Base-by-base conservation (phyloP, 225 moss, liverwort and hornwort species). In the Marchantia paleacea region DNA sequence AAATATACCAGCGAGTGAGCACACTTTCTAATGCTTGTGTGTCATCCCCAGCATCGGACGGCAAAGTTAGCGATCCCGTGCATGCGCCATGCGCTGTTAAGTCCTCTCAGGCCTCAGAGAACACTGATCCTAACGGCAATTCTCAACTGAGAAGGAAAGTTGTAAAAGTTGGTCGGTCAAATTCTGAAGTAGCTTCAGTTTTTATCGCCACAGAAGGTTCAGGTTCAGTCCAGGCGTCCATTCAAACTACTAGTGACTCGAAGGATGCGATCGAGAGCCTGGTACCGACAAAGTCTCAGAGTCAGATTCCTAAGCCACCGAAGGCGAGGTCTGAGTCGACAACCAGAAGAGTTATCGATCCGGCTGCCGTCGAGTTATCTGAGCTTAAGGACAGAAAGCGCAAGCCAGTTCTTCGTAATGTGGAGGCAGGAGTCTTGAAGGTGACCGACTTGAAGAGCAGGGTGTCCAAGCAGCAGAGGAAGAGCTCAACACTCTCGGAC, bases 71-170 rank as follows among this genome's bases (percentile, higher is more conserved):
- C 30, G 80, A 76, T 24, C 18, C 12, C 47, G 64, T 49, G 28
- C 72, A 79, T 12, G 54, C 64, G 19, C 39, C 70, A 9, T 72
- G 71, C 0, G 13, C 26, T 51, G 60, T 66, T 26, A 64, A 79
- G 79, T 68, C 7, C 24, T 73, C 0, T 20, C 69, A 69, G 18
- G 69, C 12, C 0, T 75, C 80, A 10, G 84, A 80, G 55, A 84
- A 84, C 69, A 57, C 75, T 52, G 84, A 84, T 71, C 84, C 84
- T 0, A 84, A 84, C 39, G 53, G 54, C 55, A 8, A n/a, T 49
- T 54, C 28, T 29, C 79, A 64, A 39, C 73, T 10, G 11, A 65
- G 22, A 53, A 54, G 66, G 47, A 63, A 72, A 50, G 55, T 31
- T 49, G 52, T 20, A 3, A 62, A 13, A 18, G 51, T 49, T 51